These are phyloP conservation scores for Fusarium udum DNA, from an alignment of 2,329 filamentous ascomycete genomes.

Conservation along the genomic window DNA sequence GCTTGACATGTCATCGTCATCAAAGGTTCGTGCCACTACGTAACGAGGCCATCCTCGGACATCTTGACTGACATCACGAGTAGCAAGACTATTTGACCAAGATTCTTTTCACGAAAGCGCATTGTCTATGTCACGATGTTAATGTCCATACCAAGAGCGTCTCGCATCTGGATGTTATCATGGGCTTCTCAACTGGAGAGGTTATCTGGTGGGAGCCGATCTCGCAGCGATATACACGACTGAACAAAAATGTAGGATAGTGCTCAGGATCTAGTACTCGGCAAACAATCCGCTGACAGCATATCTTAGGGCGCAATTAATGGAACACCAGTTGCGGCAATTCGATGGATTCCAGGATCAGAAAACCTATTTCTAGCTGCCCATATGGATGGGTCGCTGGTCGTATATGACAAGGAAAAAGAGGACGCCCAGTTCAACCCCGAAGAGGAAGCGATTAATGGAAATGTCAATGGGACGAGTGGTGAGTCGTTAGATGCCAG, in stretches of 20 bases:
- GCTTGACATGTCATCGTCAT: slow-evolving; percentile 84
- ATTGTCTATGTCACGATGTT: slow-evolving; percentile 93
- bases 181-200: slow-evolving; percentile 96
- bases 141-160: slow-evolving; percentile 83
- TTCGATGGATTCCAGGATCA: slow-evolving; percentile 92
- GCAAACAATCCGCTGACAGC: slow-evolving; percentile 12
- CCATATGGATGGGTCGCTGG: slow-evolving; percentile 88
- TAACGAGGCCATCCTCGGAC: neutral
- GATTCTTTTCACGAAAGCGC: slow-evolving; percentile 95
- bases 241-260: slow-evolving; percentile 87
- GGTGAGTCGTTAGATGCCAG: slow-evolving; percentile 50
- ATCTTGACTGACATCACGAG: slow-evolving; percentile 39
- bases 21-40: slow-evolving; percentile 61
- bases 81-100: slow-evolving; percentile 92
- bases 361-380: slow-evolving; percentile 93
- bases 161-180: slow-evolving; percentile 86
- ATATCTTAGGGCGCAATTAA: slow-evolving; percentile 81
- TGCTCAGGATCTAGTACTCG: neutral
- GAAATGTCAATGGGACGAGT: slow-evolving; percentile 56
- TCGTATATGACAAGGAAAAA: slow-evolving; percentile 98
- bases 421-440: slow-evolving; percentile 83
- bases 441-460: slow-evolving; percentile 67
- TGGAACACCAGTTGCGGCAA: slow-evolving; percentile 82
- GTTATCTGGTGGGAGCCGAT: slow-evolving; percentile 99
- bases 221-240: slow-evolving; percentile 90